phyloP scores from a whole-genome alignment of 2,329 filamentous ascomycete genomes.

The Botrytis galanthina region DNA sequence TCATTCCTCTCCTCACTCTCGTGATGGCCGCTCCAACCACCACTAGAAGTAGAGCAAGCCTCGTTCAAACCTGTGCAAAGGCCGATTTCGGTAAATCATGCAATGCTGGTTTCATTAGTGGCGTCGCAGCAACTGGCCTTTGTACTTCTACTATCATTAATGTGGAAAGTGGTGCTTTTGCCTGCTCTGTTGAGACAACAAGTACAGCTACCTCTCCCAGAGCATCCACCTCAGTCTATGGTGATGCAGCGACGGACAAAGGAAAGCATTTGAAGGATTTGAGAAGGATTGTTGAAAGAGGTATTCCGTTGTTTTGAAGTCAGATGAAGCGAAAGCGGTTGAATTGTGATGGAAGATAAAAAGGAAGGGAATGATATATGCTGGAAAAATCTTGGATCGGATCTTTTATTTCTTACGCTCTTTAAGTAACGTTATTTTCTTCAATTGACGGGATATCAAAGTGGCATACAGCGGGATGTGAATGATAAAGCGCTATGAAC shows the following conservation, averaged over 20 bases:
- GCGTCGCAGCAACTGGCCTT: not conserved
- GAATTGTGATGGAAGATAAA: not conserved
- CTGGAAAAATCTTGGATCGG: not conserved
- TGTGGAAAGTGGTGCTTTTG: not conserved
- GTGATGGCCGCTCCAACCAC: not conserved
- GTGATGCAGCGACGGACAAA: not conserved
- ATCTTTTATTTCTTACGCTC: not conserved
- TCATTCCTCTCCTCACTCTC: not conserved
- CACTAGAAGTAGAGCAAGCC: too few species aligned
- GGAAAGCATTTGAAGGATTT: not conserved
- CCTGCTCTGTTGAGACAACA: not conserved
- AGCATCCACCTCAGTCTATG: not conserved
- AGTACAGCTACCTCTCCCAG: not conserved
- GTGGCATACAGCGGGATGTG: not conserved
- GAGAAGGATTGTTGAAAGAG: not conserved
- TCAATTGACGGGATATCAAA: not conserved
- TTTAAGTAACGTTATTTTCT: not conserved
- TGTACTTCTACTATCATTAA: not conserved
- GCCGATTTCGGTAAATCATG: not conserved
- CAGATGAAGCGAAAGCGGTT: not conserved
- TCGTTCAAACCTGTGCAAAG: not conserved
- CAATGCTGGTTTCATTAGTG: not conserved
- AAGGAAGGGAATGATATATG: not conserved
- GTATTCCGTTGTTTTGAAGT: not conserved
- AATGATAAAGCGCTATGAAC: not conserved